Evolutionary conservation across 83 land plant species (phyloP), one percentile per base, ranked within the genome.

Genomic region (Thuja plicata): DNA sequence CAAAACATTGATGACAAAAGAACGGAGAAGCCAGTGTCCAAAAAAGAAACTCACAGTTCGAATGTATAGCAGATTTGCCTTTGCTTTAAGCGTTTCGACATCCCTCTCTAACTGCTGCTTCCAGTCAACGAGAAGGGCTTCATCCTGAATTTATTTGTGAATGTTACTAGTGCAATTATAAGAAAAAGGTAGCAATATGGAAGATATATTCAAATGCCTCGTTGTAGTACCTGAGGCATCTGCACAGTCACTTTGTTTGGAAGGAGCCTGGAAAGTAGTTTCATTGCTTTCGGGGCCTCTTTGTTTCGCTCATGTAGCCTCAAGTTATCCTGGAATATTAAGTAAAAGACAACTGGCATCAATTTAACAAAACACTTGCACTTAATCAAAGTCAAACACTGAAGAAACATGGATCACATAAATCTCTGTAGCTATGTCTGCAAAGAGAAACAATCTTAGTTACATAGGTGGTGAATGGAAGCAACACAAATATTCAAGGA

Each of bases 161-260:
- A 77, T 70, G 84, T 27, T 34, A 54, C 38, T 88, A 79, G 15
- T 85, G 35, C 5, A 16, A 9, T 84, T 57, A 5, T 52, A 15
- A 87, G 35, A 27, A 21, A 60, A 80, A 87, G 16, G 80, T 9
- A 27, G 57, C 38, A 35, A 76, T 43, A 15, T 79, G 17, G 10
- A 9, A 48, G 32, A 27, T 87, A 57, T 37, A 45, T 88, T 52
- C n/a, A 19, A 66, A 83, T 11, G 50, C 86, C 54, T 76, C n/a
- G 11, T n/a, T 19, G 45, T 21, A 84, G 41, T 89, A 98, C 99
- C 96, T 97, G 99, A 38, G 99, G 99, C 87, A 92, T 70, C 79
- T 97, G 98, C 83, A 98, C 89, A 27, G 91, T 92, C 62, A 98
- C 93, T 93, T 98, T 98, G 88, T 95, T 98, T 17, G 99, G 99